Evolutionary conservation across 1,284 basidiomycete genomes (phyloP).

Genomic region (Trametes sp.): DNA sequence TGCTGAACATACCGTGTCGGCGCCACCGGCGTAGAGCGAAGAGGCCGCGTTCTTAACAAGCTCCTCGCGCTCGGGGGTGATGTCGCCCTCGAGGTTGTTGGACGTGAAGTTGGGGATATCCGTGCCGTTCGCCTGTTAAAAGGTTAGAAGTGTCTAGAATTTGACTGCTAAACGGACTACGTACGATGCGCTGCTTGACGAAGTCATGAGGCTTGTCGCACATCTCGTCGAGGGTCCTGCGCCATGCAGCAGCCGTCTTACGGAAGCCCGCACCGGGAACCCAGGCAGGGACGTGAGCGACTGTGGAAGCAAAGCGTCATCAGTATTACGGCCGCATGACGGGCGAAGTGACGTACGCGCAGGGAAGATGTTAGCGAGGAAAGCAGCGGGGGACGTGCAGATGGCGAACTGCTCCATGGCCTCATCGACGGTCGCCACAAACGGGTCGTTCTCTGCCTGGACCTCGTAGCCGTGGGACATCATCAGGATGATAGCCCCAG

Average conservation of each 20-base stretch:
- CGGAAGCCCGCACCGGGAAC: conserved; percentile 41
- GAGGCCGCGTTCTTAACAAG: conserved; percentile 41
- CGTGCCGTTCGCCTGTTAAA: conserved; percentile 37
- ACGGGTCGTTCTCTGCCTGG: conserved; percentile 34
- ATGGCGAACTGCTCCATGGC: conserved; percentile 38
- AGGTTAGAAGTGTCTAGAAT: not conserved
- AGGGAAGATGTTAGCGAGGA: conserved; percentile 43
- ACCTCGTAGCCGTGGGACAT: conserved; percentile 42
- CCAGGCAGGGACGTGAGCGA: conserved; percentile 42
- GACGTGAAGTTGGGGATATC: conserved; percentile 39
- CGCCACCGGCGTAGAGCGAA: conserved; percentile 41
- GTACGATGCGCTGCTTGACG: conserved; percentile 39
- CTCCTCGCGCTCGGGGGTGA: conserved; percentile 35
- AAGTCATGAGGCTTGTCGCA: conserved; percentile 38
- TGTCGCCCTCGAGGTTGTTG: conserved; percentile 32
- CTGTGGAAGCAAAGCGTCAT: too few relatives aligned
- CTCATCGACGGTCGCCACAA: conserved; percentile 39
- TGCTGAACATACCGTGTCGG: conserved; percentile 38
- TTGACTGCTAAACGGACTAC: not conserved
- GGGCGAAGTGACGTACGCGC: conserved; percentile 29
- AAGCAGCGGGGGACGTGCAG: conserved; percentile 38
- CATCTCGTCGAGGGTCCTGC: conserved; percentile 32
- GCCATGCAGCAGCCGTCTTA: conserved; percentile 33
- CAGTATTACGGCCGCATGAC: too few relatives aligned
- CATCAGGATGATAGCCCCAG: conserved; percentile 41